Conservation (phyloP, 2,329 filamentous ascomycete species). For the Teratosphaeria nubilosa region DNA sequence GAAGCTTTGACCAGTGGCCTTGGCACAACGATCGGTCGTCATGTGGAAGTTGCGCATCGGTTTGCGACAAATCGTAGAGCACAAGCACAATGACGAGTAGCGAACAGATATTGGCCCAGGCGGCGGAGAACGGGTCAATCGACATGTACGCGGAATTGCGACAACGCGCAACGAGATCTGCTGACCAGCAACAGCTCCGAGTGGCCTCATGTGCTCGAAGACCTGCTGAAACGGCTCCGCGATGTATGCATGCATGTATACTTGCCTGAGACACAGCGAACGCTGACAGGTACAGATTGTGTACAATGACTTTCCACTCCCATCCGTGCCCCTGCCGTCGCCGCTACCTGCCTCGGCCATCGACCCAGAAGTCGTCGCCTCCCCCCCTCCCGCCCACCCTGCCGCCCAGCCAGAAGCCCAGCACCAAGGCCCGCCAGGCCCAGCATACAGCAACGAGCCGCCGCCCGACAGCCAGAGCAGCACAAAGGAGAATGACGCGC, state of each 20-base stretch:
- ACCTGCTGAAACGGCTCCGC: conserved; percentile 59
- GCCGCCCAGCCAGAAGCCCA: conserved; percentile 19
- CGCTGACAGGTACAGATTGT: conserved; percentile 49
- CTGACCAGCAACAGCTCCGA: conserved; percentile 43
- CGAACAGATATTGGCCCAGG: conserved; percentile 45
- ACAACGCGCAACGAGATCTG: conserved; percentile 20
- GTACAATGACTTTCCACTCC: conserved; percentile 64
- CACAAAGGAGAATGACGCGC: conserved; percentile 58
- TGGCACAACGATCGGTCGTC: not conserved
- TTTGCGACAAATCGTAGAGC: conserved; percentile 14
- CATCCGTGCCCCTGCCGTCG: conserved; percentile 44
- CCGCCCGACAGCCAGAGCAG: conserved; percentile 40
- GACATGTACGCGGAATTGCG: conserved; percentile 40
- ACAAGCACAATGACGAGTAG: conserved; percentile 16
- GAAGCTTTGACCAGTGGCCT: not conserved
- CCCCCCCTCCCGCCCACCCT: conserved; percentile 24
- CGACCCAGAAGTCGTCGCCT: conserved; percentile 24
- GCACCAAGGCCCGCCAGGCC: conserved; percentile 13
- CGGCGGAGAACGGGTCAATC: conserved; percentile 49
- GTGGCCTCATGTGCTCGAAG: conserved; percentile 59
- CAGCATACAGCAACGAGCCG: conserved; percentile 8
- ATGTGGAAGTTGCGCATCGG: conserved; percentile 3
- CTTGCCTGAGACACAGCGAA: conserved; percentile 3
- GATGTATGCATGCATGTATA: conserved; percentile 34
- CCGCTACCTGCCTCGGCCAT: conserved; percentile 30